Percentiles rank a stretch among this genome's conserved stretches.
These are phyloP conservation scores for Acorus calamus DNA, from an alignment of 106 monocot species.

Conservation along the genomic window DNA sequence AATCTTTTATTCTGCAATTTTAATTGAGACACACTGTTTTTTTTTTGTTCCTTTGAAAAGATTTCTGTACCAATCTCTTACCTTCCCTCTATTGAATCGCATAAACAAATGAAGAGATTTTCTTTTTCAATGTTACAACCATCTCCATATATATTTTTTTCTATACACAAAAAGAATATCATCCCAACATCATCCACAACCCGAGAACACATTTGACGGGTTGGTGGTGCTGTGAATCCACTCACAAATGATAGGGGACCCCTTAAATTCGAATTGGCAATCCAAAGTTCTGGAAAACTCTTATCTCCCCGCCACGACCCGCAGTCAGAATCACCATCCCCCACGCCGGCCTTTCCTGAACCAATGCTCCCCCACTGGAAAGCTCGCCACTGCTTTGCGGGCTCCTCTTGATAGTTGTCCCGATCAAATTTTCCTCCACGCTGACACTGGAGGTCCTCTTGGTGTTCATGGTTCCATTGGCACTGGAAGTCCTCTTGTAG, in stretches of 20 bases:
- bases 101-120: too few species aligned
- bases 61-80: too few species aligned
- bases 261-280: conserved; percentile 27
- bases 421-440: conserved; percentile 36
- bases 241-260: neutral
- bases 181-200: too few species aligned
- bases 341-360: conserved; percentile 31
- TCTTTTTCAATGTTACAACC: too few species aligned
- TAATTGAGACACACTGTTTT: too few species aligned
- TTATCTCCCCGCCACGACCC: conserved; percentile 31
- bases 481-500: neutral
- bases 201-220: too few species aligned
- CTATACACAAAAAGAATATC: too few species aligned
- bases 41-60: too few species aligned
- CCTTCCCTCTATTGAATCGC: too few species aligned
- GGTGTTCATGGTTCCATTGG: conserved; percentile 3
- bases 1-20: too few species aligned
- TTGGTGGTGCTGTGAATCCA: too few species aligned
- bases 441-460: conserved; percentile 33
- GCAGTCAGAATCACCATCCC: conserved; percentile 44
- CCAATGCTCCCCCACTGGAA: conserved; percentile 1
- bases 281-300: conserved; percentile 40
- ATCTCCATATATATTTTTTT: too few species aligned
- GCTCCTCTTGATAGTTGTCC: conserved; percentile 10
- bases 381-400: conserved; percentile 15